These are phyloP conservation scores for Podochytrium sp. DNA, from an alignment of 192 early-diverging fungal species.

Conservation along the genomic window DNA sequence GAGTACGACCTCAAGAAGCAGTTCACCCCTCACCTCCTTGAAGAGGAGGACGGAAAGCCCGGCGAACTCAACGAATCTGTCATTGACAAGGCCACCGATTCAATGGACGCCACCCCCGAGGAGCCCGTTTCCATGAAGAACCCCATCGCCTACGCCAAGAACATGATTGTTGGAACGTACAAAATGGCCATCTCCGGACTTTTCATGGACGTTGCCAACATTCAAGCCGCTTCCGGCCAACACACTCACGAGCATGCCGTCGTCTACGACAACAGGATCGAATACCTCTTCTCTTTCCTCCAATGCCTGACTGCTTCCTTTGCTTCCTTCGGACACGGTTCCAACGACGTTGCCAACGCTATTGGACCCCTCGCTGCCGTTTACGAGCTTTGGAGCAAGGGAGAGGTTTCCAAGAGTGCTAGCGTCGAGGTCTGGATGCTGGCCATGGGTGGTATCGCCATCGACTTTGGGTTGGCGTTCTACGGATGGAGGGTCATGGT, in stretches of 20 bases:
- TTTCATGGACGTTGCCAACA: constrained; percentile 44
- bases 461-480: constrained; percentile 77
- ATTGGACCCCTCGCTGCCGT: constrained; percentile 80
- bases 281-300: constrained; percentile 82
- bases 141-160: constrained; percentile 2
- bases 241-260: constrained; percentile 66
- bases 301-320: constrained; percentile 81
- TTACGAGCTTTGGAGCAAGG: constrained; percentile 68
- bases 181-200: constrained; percentile 5
- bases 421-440: constrained; percentile 76
- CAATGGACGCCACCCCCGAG: too few species aligned
- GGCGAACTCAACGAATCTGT: too few species aligned
- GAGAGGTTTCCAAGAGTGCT: constrained; percentile 55
- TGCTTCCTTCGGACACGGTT: constrained; percentile 84
- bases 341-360: constrained; percentile 87
- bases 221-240: constrained; percentile 31
- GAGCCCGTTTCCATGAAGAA: too few species aligned
- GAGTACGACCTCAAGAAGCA: constrained; percentile 2
- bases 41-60: constrained; percentile 5
- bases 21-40: constrained; percentile 18
- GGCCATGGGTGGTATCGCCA: constrained; percentile 71
- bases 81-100: too few species aligned
- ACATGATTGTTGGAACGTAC: not conserved
- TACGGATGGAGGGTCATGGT: constrained; percentile 80
- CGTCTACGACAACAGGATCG: constrained; percentile 72